Evolutionary conservation across 352 stramenopile species (phyloP), one percentile per base, ranked within the genome.

Genomic region (Peronosclerospora sorghi): DNA sequence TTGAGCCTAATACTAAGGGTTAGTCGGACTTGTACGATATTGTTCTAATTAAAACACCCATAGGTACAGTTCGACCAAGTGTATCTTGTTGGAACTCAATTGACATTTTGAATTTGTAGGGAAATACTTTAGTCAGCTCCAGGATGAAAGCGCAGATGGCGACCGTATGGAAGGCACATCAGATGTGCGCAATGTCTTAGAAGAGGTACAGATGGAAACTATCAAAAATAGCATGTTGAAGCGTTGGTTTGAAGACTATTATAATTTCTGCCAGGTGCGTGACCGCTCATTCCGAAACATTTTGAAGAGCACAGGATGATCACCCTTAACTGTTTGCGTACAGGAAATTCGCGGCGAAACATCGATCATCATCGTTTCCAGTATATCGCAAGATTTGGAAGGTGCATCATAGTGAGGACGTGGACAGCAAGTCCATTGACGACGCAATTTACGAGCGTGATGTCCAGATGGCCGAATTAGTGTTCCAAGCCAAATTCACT

Each of bases 401-500:
- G 52, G 77, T 98, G 29, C 95, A 98, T 63, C 77, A 96, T 53
- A 86, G 76, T 38, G 86, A 97, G 40, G 74, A 77, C 30, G 81
- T 93, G 18, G 89, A 94, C 41, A 95, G 96, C 56, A 97, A 97
- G 66, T 97, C 85, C 42, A 98, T 99, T 45, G 96, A 99, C 53
- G 96, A 99, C 64, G 94, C 92, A 15, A 99, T 99, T 56, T 99
- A 99, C 69, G 94, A 98, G 66, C 86, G 95, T 48, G 96, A 99
- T 64, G 95, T 98, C 27, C 82, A 97, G 65, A 93, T 97, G 73
- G 84, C 96, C 37, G 96, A 99, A 63, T 66, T 98, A 23, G 95
- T 95, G 20, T 99, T 99, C 61, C 90, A 99, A 86, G 91, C 54
- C 96, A 99, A 73, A 98, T 99, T 79, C 95, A 99, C 69, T 99